A percentile compares a stretch with the other conserved stretches of the same genome.
Conservation (phyloP, 2,329 filamentous ascomycete species). For the Nigrospora oryzae region DNA sequence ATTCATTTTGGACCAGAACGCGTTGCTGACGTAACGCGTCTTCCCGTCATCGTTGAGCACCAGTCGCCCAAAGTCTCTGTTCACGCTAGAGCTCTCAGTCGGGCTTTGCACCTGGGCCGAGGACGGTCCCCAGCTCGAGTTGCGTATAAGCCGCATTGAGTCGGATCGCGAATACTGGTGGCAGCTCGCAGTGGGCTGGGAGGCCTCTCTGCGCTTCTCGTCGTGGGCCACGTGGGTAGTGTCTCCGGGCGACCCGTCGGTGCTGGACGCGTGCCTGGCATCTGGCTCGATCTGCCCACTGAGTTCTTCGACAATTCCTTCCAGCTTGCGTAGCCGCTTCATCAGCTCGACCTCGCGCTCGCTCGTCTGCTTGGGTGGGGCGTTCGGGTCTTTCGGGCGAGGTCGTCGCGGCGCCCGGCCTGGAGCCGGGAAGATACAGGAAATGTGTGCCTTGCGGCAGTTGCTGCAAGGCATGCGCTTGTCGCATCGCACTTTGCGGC, state of each 20-base stretch:
- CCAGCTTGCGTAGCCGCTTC: constrained; percentile 62
- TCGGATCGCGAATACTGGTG: too few species aligned
- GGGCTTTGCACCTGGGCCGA: constrained; percentile 6
- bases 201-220: constrained; percentile 1
- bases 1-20: constrained; percentile 68
- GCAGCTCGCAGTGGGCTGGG: constrained; percentile 7
- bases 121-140: neutral
- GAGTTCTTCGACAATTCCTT: constrained; percentile 66
- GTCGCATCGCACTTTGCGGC: constrained; percentile 65
- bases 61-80: constrained; percentile 56
- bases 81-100: constrained; percentile 23
- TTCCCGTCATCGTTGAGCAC: constrained; percentile 62
- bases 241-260: constrained; percentile 29
- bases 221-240: constrained; percentile 11
- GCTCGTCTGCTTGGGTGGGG: constrained; percentile 47
- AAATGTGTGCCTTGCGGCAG: constrained; percentile 60
- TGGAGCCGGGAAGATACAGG: constrained; percentile 67
- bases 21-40: constrained; percentile 66
- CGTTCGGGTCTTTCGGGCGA: constrained; percentile 57
- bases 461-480: constrained; percentile 71
- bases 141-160: too few species aligned
- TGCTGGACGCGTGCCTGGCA: constrained; percentile 23
- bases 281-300: constrained; percentile 57
- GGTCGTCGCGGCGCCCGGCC: constrained; percentile 63
- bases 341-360: constrained; percentile 61